Conservation (phyloP, 495 filamentous ascomycete genomes). For the Aspergillus bridgeri region DNA sequence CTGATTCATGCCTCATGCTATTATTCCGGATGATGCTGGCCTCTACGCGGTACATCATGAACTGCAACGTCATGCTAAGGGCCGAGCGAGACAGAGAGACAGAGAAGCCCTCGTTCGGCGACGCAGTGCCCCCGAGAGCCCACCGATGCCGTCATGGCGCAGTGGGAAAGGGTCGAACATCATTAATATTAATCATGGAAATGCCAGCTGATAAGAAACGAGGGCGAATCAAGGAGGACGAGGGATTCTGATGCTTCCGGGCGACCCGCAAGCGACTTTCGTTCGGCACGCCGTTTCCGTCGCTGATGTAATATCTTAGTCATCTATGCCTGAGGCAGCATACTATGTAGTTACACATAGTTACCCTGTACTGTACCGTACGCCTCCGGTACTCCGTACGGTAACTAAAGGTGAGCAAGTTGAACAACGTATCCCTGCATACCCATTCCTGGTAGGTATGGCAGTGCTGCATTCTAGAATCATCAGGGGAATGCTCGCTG, state of each 20-base stretch:
- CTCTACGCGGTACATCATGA: no score
- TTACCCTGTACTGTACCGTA: no score
- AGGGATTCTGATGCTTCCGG: conserved; percentile 4
- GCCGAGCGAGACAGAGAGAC: not conserved
- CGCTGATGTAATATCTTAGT: no score
- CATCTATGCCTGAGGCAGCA: not conserved
- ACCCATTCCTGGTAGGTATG: no score
- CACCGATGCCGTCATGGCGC: conserved; percentile 4
- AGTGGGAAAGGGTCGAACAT: no score
- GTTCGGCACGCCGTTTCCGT: conserved; percentile 25
- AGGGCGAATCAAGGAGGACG: conserved; percentile 1
- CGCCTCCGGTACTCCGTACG: no score
- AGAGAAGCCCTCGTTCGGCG: not conserved
- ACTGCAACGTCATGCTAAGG: not conserved
- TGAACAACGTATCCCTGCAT: no score
- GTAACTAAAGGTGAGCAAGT: no score
- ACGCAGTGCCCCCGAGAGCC: not conserved
- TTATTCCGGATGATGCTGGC: no score
- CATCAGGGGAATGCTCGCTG: no score
- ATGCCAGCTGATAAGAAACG: conserved; percentile 1
- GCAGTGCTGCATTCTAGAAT: no score
- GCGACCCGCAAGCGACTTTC: conserved; percentile 13
- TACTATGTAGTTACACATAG: not conserved
- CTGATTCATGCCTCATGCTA: not conserved
- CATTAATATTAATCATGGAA: conserved; percentile 4